Evolutionary conservation across 169 alveolate species (phyloP).

Genomic region (Besnoitia besnoiti): DNA sequence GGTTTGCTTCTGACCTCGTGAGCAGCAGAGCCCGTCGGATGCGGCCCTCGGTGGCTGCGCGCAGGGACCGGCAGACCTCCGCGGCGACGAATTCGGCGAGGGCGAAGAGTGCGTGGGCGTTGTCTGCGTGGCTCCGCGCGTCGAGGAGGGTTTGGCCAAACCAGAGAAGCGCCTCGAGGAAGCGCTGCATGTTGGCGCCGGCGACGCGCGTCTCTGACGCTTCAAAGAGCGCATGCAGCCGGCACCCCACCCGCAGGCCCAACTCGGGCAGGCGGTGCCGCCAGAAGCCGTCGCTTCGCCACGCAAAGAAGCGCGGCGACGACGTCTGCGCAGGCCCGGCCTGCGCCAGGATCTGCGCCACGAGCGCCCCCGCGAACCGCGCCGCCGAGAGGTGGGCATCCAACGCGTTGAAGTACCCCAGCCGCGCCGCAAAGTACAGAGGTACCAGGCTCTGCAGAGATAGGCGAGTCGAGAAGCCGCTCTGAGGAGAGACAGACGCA

Average conservation of each 20-base stretch:
- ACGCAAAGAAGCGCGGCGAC: not conserved
- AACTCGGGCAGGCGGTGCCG: conserved; percentile 29
- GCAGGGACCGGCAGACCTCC: not conserved
- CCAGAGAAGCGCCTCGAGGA: conserved; percentile 29
- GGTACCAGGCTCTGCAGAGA: conserved; percentile 15
- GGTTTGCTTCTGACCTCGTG: not conserved
- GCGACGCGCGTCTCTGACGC: not conserved
- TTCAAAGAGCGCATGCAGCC: not conserved
- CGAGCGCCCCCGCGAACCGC: not conserved
- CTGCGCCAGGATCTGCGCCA: not conserved
- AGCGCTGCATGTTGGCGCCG: not conserved
- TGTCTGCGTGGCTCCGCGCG: not conserved
- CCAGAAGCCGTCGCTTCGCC: not conserved
- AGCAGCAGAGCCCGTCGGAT: not conserved
- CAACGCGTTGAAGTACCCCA: not conserved
- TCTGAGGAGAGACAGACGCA: too few species aligned
- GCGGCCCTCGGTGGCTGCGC: not conserved
- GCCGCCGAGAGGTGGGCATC: not conserved
- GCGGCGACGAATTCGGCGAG: conserved; percentile 18
- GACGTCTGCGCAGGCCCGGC: not conserved
- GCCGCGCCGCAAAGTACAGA: conserved; percentile 17
- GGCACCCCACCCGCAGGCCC: too few species aligned
- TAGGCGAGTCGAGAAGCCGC: not conserved
- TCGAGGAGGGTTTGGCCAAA: not conserved
- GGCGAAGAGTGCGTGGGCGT: conserved; percentile 12